Evolutionary conservation across 768 basidiomycete genomes (phyloP), one percentile per base, ranked within the genome.

Genomic region (Hypholoma fasciculare): DNA sequence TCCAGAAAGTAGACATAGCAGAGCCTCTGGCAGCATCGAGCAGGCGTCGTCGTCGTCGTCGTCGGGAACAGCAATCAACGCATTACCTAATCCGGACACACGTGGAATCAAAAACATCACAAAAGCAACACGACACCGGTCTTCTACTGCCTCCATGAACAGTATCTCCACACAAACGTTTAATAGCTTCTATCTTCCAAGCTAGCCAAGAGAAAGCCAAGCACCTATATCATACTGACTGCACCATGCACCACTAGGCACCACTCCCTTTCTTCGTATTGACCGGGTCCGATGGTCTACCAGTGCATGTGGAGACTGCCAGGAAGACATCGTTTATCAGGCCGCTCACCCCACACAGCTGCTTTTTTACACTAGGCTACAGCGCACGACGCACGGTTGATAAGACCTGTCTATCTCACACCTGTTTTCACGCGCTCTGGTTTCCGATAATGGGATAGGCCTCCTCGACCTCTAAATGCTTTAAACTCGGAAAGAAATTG

Each of bases 1-100:
- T 57, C 69, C 69, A 54, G 62, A 62, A 34, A 78, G 62, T 49
- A 79, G 70, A 48, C 66, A 69, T 36, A 78, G 63, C 7, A 78
- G 66, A 17, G 72, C 58, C 61, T 74, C 64, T 9, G 74, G 74
- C 11, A 78, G 73, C 75, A 76, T 73, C 48, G 37, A 42, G n/a
- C 26, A 7, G 43, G 38, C 43, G 51, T 54, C 57, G 57, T 54
- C 42, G 57, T 47, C 57, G 57, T 58, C 34, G 40, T 23, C 23
- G 51, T 34, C 30, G 30, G 30, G 30, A 34, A 34, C 30, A 34
- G 30, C 30, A 34, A 34, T 34, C 30, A 34, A 34, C 6, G 30
- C 30, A 34, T 34, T 34, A 34, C 30, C 30, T 34, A 34, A 34
- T 34, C 9, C 6, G 30, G 30, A 34, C 30, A 5, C 30, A 34